A percentile compares a stretch with the other conserved stretches of the same genome.
Conservation (phyloP, 345 rosid genomes). For the Raphanus sativus region DNA sequence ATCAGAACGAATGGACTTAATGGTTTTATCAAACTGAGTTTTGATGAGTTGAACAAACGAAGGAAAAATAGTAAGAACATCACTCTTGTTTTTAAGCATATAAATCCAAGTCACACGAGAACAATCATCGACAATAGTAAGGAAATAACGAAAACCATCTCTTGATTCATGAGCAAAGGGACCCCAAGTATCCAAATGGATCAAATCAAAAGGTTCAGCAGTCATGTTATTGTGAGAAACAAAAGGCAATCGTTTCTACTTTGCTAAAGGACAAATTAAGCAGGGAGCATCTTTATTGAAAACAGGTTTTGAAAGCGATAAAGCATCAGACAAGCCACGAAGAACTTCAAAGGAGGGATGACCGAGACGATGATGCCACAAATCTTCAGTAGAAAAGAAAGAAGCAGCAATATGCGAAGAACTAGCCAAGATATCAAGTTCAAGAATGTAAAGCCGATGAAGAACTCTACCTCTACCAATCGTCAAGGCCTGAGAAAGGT, state of each 20-base stretch:
- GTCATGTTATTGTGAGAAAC: background rate
- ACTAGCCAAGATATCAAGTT: too few relatives aligned
- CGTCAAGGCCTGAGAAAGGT: background rate
- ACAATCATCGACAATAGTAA: background rate
- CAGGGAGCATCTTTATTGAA: background rate
- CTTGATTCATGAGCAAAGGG: background rate
- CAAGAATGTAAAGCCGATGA: background rate
- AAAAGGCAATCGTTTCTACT: too few relatives aligned
- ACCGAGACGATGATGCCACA: background rate
- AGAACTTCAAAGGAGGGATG: too few relatives aligned
- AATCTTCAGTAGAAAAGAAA: background rate
- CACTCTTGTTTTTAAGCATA: background rate
- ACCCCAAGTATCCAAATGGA: background rate
- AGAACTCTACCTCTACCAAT: background rate
- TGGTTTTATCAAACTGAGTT: too few relatives aligned
- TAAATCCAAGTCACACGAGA: background rate
- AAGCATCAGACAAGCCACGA: too few relatives aligned
- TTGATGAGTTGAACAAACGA: background rate
- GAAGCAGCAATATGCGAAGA: too few relatives aligned
- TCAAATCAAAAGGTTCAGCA: too few relatives aligned
- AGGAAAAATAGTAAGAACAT: background rate
- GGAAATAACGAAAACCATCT: background rate
- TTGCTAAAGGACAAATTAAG: background rate
- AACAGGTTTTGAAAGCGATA: too few relatives aligned
- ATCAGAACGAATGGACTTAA: too few relatives aligned